Base-by-base conservation (phyloP, 2,329 filamentous ascomycete species). In the Aspergillus novofumigatus region DNA sequence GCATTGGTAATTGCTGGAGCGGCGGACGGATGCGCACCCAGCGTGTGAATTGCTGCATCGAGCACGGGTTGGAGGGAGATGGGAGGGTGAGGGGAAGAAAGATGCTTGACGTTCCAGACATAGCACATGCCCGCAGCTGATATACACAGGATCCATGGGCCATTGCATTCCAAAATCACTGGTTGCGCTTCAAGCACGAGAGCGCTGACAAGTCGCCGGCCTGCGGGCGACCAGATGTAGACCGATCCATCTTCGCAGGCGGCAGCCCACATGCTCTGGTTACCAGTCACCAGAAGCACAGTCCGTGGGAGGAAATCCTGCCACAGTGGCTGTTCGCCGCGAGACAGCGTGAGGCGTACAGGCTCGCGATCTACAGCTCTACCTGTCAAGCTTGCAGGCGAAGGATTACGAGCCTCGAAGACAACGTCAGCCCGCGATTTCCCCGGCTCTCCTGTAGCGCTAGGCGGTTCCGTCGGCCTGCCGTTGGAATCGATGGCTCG, bases 181-280 rank as follows among this genome's bases (percentile, higher is more conserved):
- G 94, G 91, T 67, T 97, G 92, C 2, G 93, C 87, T 75, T 99
- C 94, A 17, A 97, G 78, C 5, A 97, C 83, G 62, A 97, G 82
- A 4, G 92, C 87, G 67, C 91, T 96, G 55, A 96, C 80, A 23
- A 96, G 80, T 53, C 95, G 85, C 60, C 95, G 86, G 11, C 94
- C 94, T 14, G 92, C 91, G 1, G 93, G 91, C 1, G 92, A 93
- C 92, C 94, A 99, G 8, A 91, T 84, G 69, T 96, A 91, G 7
- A 99, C 72, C 20, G 87, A 91, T 17, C 92, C 94, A 69, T 97
- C 94, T 72, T 99, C 94, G 67, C 92, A 97, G 9, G 90, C 92
- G 17, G 89, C 93, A 0, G 90, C 89, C 90, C 94, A 99, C 70
- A 97, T 92, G 64, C 89, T 86, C 65, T 88, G 87, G 72, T 92